Conservation (phyloP, 257 asterid genomes). For the Vinca minor region DNA sequence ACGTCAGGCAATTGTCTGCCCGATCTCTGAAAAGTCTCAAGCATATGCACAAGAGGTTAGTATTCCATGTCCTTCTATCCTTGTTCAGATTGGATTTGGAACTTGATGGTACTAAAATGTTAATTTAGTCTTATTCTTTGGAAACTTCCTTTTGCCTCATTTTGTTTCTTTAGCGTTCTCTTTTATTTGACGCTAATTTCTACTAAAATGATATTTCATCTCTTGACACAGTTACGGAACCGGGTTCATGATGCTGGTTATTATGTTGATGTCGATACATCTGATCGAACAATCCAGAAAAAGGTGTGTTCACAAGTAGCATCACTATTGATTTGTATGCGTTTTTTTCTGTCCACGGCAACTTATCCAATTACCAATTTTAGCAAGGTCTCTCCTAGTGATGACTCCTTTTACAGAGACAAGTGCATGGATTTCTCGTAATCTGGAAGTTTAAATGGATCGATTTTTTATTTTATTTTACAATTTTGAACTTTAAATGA, state of each 20-base stretch:
- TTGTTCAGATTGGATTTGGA: conserved; percentile 6
- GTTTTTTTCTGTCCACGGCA: background rate
- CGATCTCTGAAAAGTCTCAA: conserved; percentile 86
- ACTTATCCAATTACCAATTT: background rate
- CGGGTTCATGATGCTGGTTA: conserved; percentile 73
- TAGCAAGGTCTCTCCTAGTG: background rate
- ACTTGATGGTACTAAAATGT: background rate
- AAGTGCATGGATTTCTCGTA: background rate
- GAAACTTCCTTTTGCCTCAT: background rate
- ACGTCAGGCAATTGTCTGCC: conserved; percentile 95
- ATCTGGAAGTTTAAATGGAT: background rate
- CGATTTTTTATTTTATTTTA: too few species aligned
- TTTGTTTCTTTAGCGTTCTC: background rate
- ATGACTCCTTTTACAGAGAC: background rate
- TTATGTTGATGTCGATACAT: conserved; percentile 74
- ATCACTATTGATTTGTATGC: conserved; percentile 2
- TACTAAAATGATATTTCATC: conserved; percentile 10
- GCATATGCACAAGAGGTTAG: conserved; percentile 68
- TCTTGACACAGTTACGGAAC: conserved; percentile 51
- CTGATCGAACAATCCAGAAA: conserved; percentile 84
- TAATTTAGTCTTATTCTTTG: background rate
- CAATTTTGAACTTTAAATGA: too few species aligned
- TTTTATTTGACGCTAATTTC: conserved; percentile 6
- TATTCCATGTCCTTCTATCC: conserved; percentile 7
- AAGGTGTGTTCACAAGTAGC: conserved; percentile 43